Conservation (phyloP, 2,329 filamentous ascomycete species). For the Paecilomyces variotii region DNA sequence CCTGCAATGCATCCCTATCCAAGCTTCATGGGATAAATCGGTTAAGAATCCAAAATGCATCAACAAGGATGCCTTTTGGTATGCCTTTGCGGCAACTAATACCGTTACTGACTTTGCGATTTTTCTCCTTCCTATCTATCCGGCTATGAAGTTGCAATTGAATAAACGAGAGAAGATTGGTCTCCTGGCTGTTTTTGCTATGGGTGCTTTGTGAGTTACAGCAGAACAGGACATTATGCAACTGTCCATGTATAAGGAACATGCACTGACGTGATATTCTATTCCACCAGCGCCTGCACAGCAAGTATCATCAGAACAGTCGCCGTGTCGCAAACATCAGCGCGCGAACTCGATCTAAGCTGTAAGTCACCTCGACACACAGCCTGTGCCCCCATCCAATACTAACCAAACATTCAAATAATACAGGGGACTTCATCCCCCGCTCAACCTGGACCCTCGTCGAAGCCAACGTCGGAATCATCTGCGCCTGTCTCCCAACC, state of each 20-base stretch:
- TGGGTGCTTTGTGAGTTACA: constrained; percentile 22
- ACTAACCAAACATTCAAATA: not conserved
- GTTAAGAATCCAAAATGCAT: constrained; percentile 21
- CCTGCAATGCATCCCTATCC: constrained; percentile 24
- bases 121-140: constrained; percentile 24
- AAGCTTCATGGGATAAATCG: constrained; percentile 22
- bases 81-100: constrained; percentile 25
- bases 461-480: constrained; percentile 28
- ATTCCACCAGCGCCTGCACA: constrained; percentile 10
- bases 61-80: constrained; percentile 14
- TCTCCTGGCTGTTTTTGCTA: constrained; percentile 25
- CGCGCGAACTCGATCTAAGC: constrained; percentile 8
- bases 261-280: not conserved
- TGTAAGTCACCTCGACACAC: constrained; percentile 9
- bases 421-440: constrained; percentile 10
- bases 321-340: constrained; percentile 9
- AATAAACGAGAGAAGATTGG: constrained; percentile 22
- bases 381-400: not conserved
- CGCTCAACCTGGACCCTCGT: constrained; percentile 27
- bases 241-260: not conserved
- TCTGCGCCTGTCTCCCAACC: constrained; percentile 28
- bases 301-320: constrained; percentile 15
- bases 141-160: constrained; percentile 25
- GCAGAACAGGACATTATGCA: too few species aligned
- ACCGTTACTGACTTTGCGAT: constrained; percentile 28